Evolutionary conservation across 2,329 filamentous ascomycete genomes (phyloP).

Genomic region (Hypoxylon sp.): DNA sequence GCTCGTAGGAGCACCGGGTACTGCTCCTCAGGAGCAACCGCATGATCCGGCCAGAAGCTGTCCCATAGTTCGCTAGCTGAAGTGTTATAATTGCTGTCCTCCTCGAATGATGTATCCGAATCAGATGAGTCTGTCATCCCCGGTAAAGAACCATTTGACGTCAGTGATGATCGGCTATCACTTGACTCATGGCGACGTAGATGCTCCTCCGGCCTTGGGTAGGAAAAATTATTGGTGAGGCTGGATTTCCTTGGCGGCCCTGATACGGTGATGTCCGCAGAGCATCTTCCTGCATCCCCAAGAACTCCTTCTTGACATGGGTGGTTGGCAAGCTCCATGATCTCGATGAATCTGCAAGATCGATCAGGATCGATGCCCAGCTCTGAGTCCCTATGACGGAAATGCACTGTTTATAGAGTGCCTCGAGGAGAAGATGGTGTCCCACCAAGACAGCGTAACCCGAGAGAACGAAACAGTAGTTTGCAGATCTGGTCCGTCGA

Average conservation of each 20-base stretch:
- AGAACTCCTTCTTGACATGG: slow-evolving; percentile 28
- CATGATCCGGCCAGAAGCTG: slow-evolving; percentile 60
- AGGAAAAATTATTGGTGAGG: slow-evolving; percentile 54
- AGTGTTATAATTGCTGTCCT: slow-evolving; percentile 63
- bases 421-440: slow-evolving; percentile 30
- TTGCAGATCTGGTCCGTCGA: slow-evolving; percentile 44
- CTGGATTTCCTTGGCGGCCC: slow-evolving; percentile 41
- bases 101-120: slow-evolving; percentile 65
- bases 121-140: slow-evolving; percentile 66
- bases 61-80: slow-evolving; percentile 64
- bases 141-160: slow-evolving; percentile 62
- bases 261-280: slow-evolving; percentile 36
- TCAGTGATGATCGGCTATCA: slow-evolving; percentile 59
- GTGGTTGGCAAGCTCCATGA: slow-evolving; percentile 47
- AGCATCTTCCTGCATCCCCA: slow-evolving; percentile 14
- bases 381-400: slow-evolving; percentile 47
- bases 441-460: slow-evolving; percentile 41
- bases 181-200: slow-evolving; percentile 48
- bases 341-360: slow-evolving; percentile 31
- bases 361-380: slow-evolving; percentile 41
- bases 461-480: slow-evolving; percentile 29
- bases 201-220: slow-evolving; percentile 49
- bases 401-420: slow-evolving; percentile 47
- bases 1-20: slow-evolving; percentile 41
- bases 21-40: slow-evolving; percentile 35